Evolutionary conservation across 2,329 filamentous ascomycete species (phyloP), one percentile per base, ranked within the genome.

Genomic region (Alternaria sp.): DNA sequence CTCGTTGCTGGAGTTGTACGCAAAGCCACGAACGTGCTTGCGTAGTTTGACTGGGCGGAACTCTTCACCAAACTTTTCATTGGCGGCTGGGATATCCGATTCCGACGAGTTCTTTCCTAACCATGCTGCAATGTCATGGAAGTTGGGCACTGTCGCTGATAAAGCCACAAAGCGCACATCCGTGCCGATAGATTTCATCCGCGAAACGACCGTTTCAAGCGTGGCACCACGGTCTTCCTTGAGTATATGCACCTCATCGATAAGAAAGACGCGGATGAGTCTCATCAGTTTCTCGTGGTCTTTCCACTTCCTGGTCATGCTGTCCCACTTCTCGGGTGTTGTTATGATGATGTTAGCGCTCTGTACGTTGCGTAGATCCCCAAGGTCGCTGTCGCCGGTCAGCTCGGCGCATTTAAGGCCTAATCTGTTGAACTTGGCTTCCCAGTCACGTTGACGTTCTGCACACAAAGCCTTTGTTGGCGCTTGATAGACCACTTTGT

Each of bases 241-340:
- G 57, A 97, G 84, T 36, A 96, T 93, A 69, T 97, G 93, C 0
- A 96, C 92, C 74, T 97, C 93, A 70, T 97, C 93, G 59, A 97
- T 93, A 19, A 97, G 85, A 65, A 96, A 93, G 0, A 97, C 81
- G 64, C 90, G 91, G 49, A 96, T 87, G 65, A 94, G 84, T 62
- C 90, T 87, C 79, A 96, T 88, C 17, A 96, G 81, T 67, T 86
- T 91, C 56, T 86, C 86, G 71, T 96, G 91, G 70, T 96, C 93
- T 69, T 90, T 89, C 93, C 93, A 96, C 74, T 93, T 94, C 17
- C 93, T 86, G 0, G 93, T 96, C 77, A 96, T 90, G 63, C 92
- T 95, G 75, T 97, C 93, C 93, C 93, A 96, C 74, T 96, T 96
- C 79, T 97, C 93, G 0, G 93, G 93, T 0, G 93, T 97, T 0